Evolutionary conservation across 1,284 basidiomycete genomes (phyloP), one percentile per base, ranked within the genome.

Genomic region (Phlebopus sp.): DNA sequence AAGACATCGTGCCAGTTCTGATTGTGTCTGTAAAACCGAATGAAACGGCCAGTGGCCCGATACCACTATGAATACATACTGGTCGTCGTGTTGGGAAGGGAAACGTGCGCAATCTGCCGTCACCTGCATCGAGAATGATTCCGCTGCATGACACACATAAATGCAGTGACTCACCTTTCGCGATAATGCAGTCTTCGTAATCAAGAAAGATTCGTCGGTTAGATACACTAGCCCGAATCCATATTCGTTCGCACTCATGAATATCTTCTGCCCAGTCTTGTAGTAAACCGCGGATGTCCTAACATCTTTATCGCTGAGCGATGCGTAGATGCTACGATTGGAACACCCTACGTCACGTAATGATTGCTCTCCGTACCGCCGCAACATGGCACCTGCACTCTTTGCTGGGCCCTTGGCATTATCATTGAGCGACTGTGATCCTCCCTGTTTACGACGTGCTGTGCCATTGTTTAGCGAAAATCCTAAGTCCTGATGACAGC

Each of bases 401-500:
- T 93, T 91, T 0, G 97, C 97, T 50, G 84, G 83, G 6, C 91
- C 92, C 67, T 96, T 96, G 3, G 92, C 79, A 48, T 94, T 92
- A 67, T 99, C 97, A 59, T 98, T 97, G 2, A 89, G 60, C 1
- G 86, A 86, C 69, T 99, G 97, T 0, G 91, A 89, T 0, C 97
- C 97, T 67, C 97, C 97, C 73, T 99, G 97, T 68, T 99, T 99
- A 55, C 91, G 79, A 57, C 97, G 90, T 34, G 97, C 93, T 97
- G 45, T 5, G 6, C 21, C 21, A 32, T 17, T 32, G 8, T 43
- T 52, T 14, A 58, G 46, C 47, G 19, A 2, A 4, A 8, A 1
- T 32, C 25, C 23, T n/a, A 17, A 19, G 43, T 11, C 27, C n/a
- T 34, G 38, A 30, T 21, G 5, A 47, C 6, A 6, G 9, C 15